These are phyloP conservation scores for Talinum fruticosum DNA, from an alignment of 148 eudicot species.

Conservation along the genomic window DNA sequence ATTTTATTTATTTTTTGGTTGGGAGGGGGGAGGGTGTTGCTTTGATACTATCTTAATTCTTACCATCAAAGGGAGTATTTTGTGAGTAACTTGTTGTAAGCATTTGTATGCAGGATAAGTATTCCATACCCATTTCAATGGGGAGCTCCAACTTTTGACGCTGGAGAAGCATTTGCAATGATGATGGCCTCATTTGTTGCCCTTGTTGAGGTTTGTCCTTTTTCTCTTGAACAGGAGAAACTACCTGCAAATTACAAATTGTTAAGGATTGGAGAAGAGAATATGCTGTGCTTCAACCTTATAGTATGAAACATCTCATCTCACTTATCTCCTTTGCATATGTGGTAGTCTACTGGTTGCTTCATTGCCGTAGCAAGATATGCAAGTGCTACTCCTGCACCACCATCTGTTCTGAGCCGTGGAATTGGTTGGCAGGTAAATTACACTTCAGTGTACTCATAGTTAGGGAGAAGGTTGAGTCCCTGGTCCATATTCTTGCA, in stretches of 20 bases:
- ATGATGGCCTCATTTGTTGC: conserved; percentile 91
- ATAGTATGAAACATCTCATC: conserved; percentile 1
- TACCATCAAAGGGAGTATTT: too few species aligned
- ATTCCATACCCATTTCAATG: conserved; percentile 96
- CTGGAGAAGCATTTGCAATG: conserved; percentile 98
- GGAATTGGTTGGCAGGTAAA: conserved; percentile 97
- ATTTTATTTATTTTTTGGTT: too few species aligned
- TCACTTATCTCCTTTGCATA: not conserved
- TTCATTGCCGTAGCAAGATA: conserved; percentile 81
- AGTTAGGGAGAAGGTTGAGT: not conserved
- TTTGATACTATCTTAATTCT: too few species aligned
- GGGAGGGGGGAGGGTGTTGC: too few species aligned
- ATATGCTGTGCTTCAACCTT: not conserved
- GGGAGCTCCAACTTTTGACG: conserved; percentile 92
- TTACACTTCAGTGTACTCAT: not conserved
- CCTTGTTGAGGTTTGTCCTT: conserved; percentile 70
- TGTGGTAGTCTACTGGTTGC: conserved; percentile 80
- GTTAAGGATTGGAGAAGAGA: not conserved
- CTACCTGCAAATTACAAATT: not conserved
- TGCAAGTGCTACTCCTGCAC: conserved; percentile 90
- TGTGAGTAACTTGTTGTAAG: too few species aligned
- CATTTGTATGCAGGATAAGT: conserved; percentile 61
- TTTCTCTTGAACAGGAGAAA: conserved; percentile 5
- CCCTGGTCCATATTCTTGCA: not conserved
- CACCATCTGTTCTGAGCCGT: conserved; percentile 88